phyloP scores from a whole-genome alignment of 2,329 filamentous ascomycete species.

The Fusarium lyarnte region DNA sequence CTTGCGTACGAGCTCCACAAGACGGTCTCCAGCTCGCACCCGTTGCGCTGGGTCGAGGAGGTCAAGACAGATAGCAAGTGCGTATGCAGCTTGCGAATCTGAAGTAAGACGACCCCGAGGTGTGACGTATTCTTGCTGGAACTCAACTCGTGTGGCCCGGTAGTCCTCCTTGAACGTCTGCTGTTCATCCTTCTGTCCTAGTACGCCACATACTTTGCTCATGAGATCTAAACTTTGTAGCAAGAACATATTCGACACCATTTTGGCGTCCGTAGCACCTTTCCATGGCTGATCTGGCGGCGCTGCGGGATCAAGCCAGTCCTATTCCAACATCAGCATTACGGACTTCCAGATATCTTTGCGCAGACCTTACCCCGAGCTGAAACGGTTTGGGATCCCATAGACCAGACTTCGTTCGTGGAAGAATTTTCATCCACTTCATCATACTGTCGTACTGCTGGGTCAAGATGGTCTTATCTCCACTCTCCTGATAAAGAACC shows the following conservation, averaged over 20 bases:
- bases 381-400: background rate
- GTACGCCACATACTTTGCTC: no score
- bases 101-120: background rate
- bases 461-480: slow-evolving; percentile 48
- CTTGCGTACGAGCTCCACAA: no score
- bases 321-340: slow-evolving; percentile 34
- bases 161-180: background rate
- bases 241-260: slow-evolving; percentile 58
- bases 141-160: background rate
- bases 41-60: slow-evolving; percentile 1
- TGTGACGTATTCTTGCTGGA: slow-evolving; percentile 23
- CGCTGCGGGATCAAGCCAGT: slow-evolving; percentile 59
- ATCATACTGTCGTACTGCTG: slow-evolving; percentile 53
- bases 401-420: background rate
- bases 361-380: background rate
- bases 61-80: slow-evolving; percentile 18
- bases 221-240: slow-evolving; percentile 53
- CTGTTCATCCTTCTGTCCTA: no score
- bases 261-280: slow-evolving; percentile 50
- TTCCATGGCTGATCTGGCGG: slow-evolving; percentile 47
- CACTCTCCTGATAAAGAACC: no score
- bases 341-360: fast-evolving
- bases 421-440: slow-evolving; percentile 46
- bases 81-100: slow-evolving; percentile 20
- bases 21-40: no score